Evolutionary conservation across 306 rosid species (phyloP), one percentile per base, ranked within the genome.

Genomic region (Dalbergia cochinchinensis): DNA sequence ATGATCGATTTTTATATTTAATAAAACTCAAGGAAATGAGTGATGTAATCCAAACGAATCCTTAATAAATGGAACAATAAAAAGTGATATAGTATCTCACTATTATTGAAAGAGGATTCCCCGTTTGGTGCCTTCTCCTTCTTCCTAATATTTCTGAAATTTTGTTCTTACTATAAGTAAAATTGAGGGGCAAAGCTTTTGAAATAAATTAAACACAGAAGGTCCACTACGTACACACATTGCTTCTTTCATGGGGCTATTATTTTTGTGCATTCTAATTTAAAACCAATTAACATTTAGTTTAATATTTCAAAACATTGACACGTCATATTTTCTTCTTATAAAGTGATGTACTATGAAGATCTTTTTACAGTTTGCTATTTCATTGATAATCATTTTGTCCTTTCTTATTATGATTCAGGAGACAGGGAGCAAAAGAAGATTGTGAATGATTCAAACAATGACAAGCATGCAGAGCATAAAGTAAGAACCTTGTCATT

Each of bases 401-500:
- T 61, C 45, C 42, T 18, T 83, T 71, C 57, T 76, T 71, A 57
- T 75, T 34, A 50, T 78, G 83, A 74, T 81, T 42, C 89, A 90
- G 97, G 88, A 80, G 80, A 77, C 33, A 18, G 0, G 34, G 81
- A 65, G 69, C 78, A 76, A 79, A 59, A n/a, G 83, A 77, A 78
- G 62, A 53, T 57, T 53, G 41, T 39, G 22, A 65, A 68, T 39
- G 89, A 87, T 51, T 76, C 73, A 33, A 76, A 58, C 61, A 48
- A 14, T 20, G 88, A 78, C 77, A 76, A 80, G 77, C 71, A 77
- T 50, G 18, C 26, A 33, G 64, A 84, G 22, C 78, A 75, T 73
- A 80, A 71, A 22, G 92, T 92, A 84, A 91, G 89, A 69, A 50
- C 44, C 79, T 42, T 72, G 37, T 55, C 60, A 35, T 77, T 18